A percentile compares a stretch with the other conserved stretches of the same genome.
Evolutionary conservation across 148 eudicot species (phyloP).

Genomic region (Bassia scoparia): DNA sequence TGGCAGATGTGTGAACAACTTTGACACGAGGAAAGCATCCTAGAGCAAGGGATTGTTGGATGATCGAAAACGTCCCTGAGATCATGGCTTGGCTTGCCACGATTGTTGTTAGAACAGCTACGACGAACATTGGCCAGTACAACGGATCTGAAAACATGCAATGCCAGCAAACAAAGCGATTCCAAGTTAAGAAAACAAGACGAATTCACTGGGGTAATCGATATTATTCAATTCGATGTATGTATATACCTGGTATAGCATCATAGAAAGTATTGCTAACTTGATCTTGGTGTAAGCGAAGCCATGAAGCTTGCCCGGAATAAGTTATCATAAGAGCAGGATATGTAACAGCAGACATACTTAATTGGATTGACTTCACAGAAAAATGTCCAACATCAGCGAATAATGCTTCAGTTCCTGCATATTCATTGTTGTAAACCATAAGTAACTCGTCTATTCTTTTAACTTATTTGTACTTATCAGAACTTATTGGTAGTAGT

Average conservation of each 20-base stretch:
- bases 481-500: too few species aligned
- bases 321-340: conserved; percentile 41
- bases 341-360: conserved; percentile 34
- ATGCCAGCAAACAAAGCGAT: neutral
- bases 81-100: conserved; percentile 53
- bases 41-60: conserved; percentile 31
- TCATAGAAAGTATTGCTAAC: conserved; percentile 34
- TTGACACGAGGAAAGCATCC: conserved; percentile 46
- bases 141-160: conserved; percentile 23
- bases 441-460: too few species aligned
- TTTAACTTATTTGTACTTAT: too few species aligned
- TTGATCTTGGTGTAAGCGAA: conserved; percentile 24
- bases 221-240: too few species aligned
- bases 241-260: conserved; percentile 32
- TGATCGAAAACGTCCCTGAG: conserved; percentile 39
- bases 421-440: neutral
- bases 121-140: conserved; percentile 43
- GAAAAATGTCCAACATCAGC: conserved; percentile 49
- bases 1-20: conserved; percentile 47
- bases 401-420: conserved; percentile 45
- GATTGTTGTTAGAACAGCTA: conserved; percentile 46
- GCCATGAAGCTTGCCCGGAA: conserved; percentile 43
- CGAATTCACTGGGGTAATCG: too few species aligned
- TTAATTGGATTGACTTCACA: conserved; percentile 39
- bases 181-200: neutral